Percentiles rank a stretch among this genome's conserved stretches.
Conservation (phyloP, 2,329 filamentous ascomycete species). For the Penicillium glabrum region DNA sequence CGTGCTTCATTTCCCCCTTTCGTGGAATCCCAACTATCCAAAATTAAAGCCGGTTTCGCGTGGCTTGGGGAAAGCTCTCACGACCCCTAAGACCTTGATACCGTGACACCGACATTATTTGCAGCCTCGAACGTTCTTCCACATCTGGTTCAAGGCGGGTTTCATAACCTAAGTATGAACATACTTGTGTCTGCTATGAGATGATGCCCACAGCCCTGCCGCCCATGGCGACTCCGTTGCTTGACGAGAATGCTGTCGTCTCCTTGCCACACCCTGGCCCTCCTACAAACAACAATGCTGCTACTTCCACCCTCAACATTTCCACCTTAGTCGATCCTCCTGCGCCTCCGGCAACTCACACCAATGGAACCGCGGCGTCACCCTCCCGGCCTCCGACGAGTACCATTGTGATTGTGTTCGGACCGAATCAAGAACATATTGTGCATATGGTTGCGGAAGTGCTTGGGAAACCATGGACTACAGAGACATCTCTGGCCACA, state of each 20-base stretch:
- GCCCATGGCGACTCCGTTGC: conserved; percentile 34
- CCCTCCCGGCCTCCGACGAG: conserved; percentile 8
- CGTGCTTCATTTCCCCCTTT: neutral
- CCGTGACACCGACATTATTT: neutral
- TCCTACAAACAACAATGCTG: conserved; percentile 8
- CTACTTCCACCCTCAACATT: conserved; percentile 10
- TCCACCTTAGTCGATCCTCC: conserved; percentile 7
- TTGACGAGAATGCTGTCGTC: conserved; percentile 23
- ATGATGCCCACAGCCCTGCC: conserved; percentile 36
- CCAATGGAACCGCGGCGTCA: neutral
- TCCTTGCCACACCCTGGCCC: conserved; percentile 17
- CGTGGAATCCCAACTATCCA: neutral
- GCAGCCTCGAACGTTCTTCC: neutral
- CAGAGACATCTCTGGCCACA: conserved; percentile 58
- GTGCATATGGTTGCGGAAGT: conserved; percentile 76
- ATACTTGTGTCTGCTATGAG: conserved; percentile 25
- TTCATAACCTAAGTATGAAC: conserved; percentile 28
- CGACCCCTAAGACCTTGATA: neutral
- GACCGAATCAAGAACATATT: conserved; percentile 70
- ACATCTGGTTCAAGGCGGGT: neutral
- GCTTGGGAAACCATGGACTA: conserved; percentile 69
- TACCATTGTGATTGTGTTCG: conserved; percentile 65
- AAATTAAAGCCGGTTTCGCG: neutral
- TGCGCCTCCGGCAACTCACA: neutral
- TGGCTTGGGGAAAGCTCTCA: neutral